Conservation (phyloP, 1,284 basidiomycete species). For the Cryptococcus sp. region DNA sequence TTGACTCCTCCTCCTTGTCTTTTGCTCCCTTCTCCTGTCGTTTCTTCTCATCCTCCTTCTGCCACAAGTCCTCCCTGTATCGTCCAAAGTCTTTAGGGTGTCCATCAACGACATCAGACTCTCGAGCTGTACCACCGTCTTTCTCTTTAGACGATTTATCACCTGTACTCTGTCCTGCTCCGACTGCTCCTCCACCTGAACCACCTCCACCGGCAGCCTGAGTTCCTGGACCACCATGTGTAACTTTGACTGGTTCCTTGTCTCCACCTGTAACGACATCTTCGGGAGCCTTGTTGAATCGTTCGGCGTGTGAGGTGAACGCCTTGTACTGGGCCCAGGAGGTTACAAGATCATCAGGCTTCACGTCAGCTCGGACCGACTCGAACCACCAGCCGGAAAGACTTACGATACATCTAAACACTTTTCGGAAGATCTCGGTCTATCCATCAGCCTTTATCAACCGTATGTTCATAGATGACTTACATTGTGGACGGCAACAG, state of each 20-base stretch:
- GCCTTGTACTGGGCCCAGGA: constrained; percentile 95
- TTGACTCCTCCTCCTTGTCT: neutral
- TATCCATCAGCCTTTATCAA: constrained; percentile 39
- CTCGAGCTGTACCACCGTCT: constrained; percentile 3
- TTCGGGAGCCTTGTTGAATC: constrained; percentile 51
- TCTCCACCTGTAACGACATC: constrained; percentile 33
- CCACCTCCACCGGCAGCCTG: constrained; percentile 50
- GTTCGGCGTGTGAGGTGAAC: constrained; percentile 68
- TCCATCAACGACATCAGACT: constrained; percentile 19
- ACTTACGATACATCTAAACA: constrained; percentile 71
- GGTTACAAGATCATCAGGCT: constrained; percentile 79
- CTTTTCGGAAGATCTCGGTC: constrained; percentile 90
- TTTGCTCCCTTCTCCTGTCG: neutral
- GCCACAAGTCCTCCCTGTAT: neutral
- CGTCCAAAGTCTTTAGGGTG: constrained; percentile 11
- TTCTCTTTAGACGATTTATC: neutral
- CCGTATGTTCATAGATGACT: constrained; percentile 37
- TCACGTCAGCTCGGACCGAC: constrained; percentile 1
- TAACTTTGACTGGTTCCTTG: constrained; percentile 37
- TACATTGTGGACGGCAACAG: constrained; percentile 77
- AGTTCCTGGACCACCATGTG: constrained; percentile 41
- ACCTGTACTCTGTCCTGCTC: constrained; percentile 2
- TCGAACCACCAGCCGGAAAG: neutral
- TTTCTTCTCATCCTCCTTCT: neutral
- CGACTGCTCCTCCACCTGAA: constrained; percentile 43